Evolutionary conservation across 192 early-diverging fungal genomes (phyloP), one percentile per base, ranked within the genome.

Genomic region (Umbelopsis isabellina): DNA sequence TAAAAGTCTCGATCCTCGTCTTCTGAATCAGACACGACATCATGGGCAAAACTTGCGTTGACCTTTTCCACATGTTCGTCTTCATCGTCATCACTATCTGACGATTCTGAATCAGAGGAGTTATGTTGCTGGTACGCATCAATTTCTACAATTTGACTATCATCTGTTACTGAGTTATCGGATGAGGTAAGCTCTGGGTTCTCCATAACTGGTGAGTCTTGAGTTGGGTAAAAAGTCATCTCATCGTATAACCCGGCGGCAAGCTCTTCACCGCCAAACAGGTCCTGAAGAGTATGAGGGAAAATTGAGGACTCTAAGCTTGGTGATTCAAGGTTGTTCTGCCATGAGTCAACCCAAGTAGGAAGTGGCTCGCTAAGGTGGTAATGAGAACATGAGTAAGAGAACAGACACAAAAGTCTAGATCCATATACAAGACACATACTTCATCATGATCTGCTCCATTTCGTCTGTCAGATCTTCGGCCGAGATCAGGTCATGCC

Each of bases 391-490:
- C 23, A 21, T 33, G 33, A 65, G 15, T 52, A 46, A 53, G 16
- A 41, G 4, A 25, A 20, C 21, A 53, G 27, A 21, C 2, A 65
- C 33, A 64, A 3, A 58, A 11, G 65, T 16, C 12, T 61, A 46
- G 55, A 45, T 35, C 48, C 0, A 46, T 72, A 21, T 50, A 41
- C 18, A 50, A n/a, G 7, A 18, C 37, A 35, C 65, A 22, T 72
- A 77, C 76, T 68, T 72, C 46, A 77, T 65, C 68, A 77, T 69
- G 22, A 77, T 49, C 27, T 77, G 71, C 53, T 77, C 68, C 27
- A 77, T 72, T 73, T 77, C 76, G 33, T 52, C 72, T 15, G 76
- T 77, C 52, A 77, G 46, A 52, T 77, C 76, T 49, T 77, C 76
- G 3, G 72, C 68, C 55, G 55, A 61, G 55, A 61, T 61, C 55